Base-by-base conservation (phyloP, 371 early-diverging fungal species). In the Actinomortierella wolfii region DNA sequence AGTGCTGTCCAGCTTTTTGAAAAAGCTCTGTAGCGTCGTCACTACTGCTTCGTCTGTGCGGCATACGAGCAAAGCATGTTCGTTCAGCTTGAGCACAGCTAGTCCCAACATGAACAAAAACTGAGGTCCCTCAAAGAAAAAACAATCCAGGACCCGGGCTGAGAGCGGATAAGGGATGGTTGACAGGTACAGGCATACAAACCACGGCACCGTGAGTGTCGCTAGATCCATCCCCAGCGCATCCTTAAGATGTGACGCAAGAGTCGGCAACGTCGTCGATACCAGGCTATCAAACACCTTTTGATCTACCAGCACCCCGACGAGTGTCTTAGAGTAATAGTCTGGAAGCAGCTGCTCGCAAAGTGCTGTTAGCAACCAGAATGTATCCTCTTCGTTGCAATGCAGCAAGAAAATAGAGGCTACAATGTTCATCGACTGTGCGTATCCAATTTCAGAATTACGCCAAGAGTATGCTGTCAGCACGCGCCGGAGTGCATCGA, bases 371-470 rank as follows among this genome's bases (percentile, higher is more conserved):
- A 89, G 67, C 24, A 86, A 42, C 86, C 87, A 86, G 59, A 86
- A 89, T 5, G 90, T 88, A 41, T 86, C 86, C 28, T 85, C 86
- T 65, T 89, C 90, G 29, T 77, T 68, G 21, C 85, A 51, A 59
- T 83, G 79, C 20, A 89, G 76, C 14, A 89, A 75, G n/a, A 89
- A 56, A 4, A 82, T 80, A 0, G 87, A 79, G 2, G 84, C 79
- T 9, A 89, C 79, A 59, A 89, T 85, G 59, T 89, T 89, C 50
- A 89, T 75, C 2, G 89, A 87, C 56, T 89, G 89, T 0, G 87
- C 87, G 67, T 89, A 89, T 9, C 90, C 90, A 13, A 89, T 79
- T 0, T 78, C 65, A 0, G 87, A 82, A 56, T 89, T 89, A 7
- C 89, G 63, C 81, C 79, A 83, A 11, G 89, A 83, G 61, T 85